Evolutionary conservation across 306 rosid genomes (phyloP), one percentile per base, ranked within the genome.

Genomic region (Sicyos edulis): DNA sequence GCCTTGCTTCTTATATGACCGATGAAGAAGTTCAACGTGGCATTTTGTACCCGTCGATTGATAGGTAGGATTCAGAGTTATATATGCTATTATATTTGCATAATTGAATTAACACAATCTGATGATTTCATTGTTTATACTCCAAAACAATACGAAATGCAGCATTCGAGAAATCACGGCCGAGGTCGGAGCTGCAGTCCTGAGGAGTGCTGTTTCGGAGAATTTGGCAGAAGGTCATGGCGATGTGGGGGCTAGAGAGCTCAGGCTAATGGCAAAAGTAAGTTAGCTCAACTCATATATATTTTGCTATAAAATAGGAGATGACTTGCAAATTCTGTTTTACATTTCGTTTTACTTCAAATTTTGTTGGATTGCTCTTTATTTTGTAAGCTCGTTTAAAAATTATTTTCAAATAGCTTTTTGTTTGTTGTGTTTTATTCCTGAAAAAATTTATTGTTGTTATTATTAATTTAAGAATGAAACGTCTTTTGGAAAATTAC

Each of bases 1-100:
- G 98, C 85, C 98, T 92, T 76, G 96, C 98, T 77, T 84, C 96
- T 53, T 92, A 92, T 79, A 92, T 92, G 87, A 86, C 89, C 15
- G 93, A 88, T 34, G 96, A 87, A 77, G 98, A 92, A 55, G 70
- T 84, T 78, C 84, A 74, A 26, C 83, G 82, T 55, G 98, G 98
- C 61, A 84, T 85, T 68, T 81, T 92, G 83, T 92, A 87, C 83
- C 98, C 98, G 62, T 92, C 91, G 60, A 84, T 88, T 75, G 71
- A 83, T 65, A 40, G 92, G 98, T 92, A 88, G 70, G 22, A 61
- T 72, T 83, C 75, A 58, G 52, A 49, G 56, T 74, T 55, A 54
- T 59, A 26, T 51, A 47, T 62, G 17, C 16, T 10, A 7, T 69
- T 15, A 19, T n/a, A 19, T 44, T 65, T 65, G 24, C 3, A 19